A percentile compares a stretch with the other conserved stretches of the same genome.
Conservation (phyloP, 2,329 filamentous ascomycete genomes). For the Eutypella sp. region DNA sequence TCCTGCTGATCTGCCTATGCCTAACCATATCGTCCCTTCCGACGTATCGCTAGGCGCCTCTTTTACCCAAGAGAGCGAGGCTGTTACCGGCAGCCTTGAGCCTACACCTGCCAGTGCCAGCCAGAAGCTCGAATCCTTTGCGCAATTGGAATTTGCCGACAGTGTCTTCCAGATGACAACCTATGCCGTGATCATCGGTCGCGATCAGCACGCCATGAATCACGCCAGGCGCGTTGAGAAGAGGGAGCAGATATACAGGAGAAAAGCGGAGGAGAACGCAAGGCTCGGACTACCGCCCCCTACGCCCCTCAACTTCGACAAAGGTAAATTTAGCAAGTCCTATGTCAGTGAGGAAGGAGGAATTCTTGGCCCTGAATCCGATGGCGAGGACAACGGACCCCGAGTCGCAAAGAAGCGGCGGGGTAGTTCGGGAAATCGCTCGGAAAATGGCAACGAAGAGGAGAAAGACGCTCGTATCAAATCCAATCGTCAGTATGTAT, state of each 20-base stretch:
- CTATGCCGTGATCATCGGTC: constrained; percentile 65
- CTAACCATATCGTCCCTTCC: constrained; percentile 22
- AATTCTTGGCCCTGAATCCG: constrained; percentile 59
- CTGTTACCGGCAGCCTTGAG: constrained; percentile 24
- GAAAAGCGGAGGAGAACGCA: constrained; percentile 41
- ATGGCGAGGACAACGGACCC: constrained; percentile 42
- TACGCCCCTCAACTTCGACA: constrained; percentile 44
- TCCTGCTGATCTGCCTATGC: constrained; percentile 17
- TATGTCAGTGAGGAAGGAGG: constrained; percentile 67
- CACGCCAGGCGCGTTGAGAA: constrained; percentile 50
- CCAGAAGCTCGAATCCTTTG: constrained; percentile 51
- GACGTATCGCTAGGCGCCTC: constrained; percentile 28
- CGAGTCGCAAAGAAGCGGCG: constrained; percentile 43
- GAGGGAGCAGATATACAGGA: constrained; percentile 40
- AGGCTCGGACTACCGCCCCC: constrained; percentile 46
- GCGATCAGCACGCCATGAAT: constrained; percentile 58
- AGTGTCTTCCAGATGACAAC: constrained; percentile 77
- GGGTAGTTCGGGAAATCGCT: constrained; percentile 36
- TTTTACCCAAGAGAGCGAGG: constrained; percentile 26
- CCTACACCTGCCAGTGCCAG: constrained; percentile 29
- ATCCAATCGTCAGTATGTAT: constrained; percentile 55
- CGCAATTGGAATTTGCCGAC: constrained; percentile 65
- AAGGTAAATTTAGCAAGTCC: constrained; percentile 55
- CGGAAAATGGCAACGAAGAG: constrained; percentile 37
- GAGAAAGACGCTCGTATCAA: constrained; percentile 39